A percentile compares a stretch with the other conserved stretches of the same genome.
These are phyloP conservation scores for Trifolium dubium DNA, from an alignment of 306 rosid species.

Conservation along the genomic window DNA sequence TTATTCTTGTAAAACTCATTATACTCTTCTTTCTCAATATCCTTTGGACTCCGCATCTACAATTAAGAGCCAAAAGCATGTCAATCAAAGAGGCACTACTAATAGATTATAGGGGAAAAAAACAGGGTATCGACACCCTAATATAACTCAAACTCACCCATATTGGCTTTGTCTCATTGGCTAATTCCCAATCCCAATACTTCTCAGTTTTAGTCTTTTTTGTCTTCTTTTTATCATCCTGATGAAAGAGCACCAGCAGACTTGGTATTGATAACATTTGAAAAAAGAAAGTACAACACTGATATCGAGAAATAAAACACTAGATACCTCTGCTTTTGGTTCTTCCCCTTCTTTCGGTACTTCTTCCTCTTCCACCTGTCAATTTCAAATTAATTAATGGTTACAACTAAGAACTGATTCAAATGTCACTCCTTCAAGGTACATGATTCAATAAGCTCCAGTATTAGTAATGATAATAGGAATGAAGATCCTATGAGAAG, in stretches of 20 bases:
- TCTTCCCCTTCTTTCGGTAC: slow-evolving; percentile 95
- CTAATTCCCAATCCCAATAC: slow-evolving; percentile 98
- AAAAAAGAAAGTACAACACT: slow-evolving; percentile 22
- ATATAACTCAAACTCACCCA: slow-evolving; percentile 75
- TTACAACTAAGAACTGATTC: neutral
- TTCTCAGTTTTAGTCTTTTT: slow-evolving; percentile 85
- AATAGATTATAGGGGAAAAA: slow-evolving; percentile 15
- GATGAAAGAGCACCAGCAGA: slow-evolving; percentile 37
- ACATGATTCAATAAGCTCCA: neutral
- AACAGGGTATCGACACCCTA: neutral
- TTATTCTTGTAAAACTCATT: slow-evolving; percentile 88
- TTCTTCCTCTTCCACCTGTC: slow-evolving; percentile 98
- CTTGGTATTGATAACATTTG: slow-evolving; percentile 4
- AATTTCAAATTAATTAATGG: slow-evolving; percentile 36
- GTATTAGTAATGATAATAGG: neutral
- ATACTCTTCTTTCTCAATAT: slow-evolving; percentile 84
- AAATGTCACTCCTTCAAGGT: neutral
- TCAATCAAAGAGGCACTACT: slow-evolving; percentile 22
- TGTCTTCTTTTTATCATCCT: slow-evolving; percentile 82
- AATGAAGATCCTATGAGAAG: neutral
- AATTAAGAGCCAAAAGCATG: slow-evolving; percentile 27
- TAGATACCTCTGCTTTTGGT: slow-evolving; percentile 70
- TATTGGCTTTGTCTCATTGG: slow-evolving; percentile 94
- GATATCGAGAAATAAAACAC: slow-evolving; percentile 15
- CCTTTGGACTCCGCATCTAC: slow-evolving; percentile 93